Evolutionary conservation across 2,329 filamentous ascomycete genomes (phyloP).

Genomic region (Penicillium occitanis): DNA sequence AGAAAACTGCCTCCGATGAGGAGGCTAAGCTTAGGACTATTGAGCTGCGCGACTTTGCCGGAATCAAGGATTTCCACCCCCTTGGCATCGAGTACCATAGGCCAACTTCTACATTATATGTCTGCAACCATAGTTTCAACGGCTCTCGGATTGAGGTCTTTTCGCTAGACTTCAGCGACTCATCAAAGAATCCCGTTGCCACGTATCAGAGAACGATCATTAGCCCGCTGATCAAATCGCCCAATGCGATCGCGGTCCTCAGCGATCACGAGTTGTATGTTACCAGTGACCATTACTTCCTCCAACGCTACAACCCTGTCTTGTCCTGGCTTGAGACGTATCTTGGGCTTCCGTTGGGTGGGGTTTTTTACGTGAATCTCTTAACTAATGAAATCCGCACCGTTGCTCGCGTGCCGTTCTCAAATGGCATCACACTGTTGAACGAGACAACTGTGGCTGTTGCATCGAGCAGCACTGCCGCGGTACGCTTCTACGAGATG

Average conservation of each 20-base stretch:
- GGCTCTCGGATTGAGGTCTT: slow-evolving; percentile 25
- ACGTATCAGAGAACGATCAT: slow-evolving; percentile 15
- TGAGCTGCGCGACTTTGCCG: slow-evolving; percentile 15
- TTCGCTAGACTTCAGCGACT: slow-evolving; percentile 15
- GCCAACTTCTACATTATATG: slow-evolving; percentile 20
- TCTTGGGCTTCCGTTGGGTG: slow-evolving; percentile 18
- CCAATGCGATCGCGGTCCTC: slow-evolving; percentile 23
- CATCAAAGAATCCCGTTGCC: slow-evolving; percentile 1
- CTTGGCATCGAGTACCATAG: slow-evolving; percentile 24
- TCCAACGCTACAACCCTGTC: background rate
- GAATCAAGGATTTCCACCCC: slow-evolving; percentile 22
- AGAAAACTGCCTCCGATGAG: background rate
- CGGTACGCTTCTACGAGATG: slow-evolving; percentile 10
- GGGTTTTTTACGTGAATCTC: slow-evolving; percentile 21
- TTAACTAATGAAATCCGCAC: slow-evolving; percentile 11
- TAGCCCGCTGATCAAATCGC: slow-evolving; percentile 19
- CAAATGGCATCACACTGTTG: slow-evolving; percentile 22
- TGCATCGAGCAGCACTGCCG: slow-evolving; percentile 13
- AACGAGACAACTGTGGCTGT: slow-evolving; percentile 23
- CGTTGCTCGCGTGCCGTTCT: slow-evolving; percentile 23
- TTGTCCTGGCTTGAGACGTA: slow-evolving; percentile 22
- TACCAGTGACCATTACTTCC: slow-evolving; percentile 24
- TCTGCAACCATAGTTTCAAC: slow-evolving; percentile 22
- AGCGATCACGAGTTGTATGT: slow-evolving; percentile 22
- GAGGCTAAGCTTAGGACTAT: slow-evolving; percentile 16